A percentile compares a stretch with the other conserved stretches of the same genome.
These are phyloP conservation scores for Thielaviopsis populi DNA, from an alignment of 2,329 filamentous ascomycete species.

Conservation along the genomic window DNA sequence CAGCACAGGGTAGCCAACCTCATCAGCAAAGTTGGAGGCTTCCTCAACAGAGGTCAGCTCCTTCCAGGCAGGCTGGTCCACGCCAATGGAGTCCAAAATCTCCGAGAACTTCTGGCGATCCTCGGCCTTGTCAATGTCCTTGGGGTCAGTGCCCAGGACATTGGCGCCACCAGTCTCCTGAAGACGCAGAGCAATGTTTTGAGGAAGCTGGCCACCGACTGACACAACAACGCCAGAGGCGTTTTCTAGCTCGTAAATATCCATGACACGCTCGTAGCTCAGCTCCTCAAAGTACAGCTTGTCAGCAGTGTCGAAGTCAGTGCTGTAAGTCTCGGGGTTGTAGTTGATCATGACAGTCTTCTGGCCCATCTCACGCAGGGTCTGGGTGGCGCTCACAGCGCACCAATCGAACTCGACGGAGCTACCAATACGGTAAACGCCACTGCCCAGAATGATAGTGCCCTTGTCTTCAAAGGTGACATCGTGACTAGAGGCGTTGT, in stretches of 20 bases:
- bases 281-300: constrained; percentile 94
- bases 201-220: constrained; percentile 87
- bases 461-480: constrained; percentile 88
- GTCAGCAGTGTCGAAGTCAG: constrained; percentile 80
- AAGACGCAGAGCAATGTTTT: constrained; percentile 90
- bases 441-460: constrained; percentile 75
- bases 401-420: constrained; percentile 99
- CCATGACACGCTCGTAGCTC: constrained; percentile 95
- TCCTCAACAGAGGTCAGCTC: constrained; percentile 81
- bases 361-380: constrained; percentile 72
- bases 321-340: constrained; percentile 67
- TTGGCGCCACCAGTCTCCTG: constrained; percentile 84
- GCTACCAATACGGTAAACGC: constrained; percentile 94
- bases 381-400: constrained; percentile 75
- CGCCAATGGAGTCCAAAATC: constrained; percentile 89
- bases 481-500: constrained; percentile 89
- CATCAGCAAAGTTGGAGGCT: constrained; percentile 71
- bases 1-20: constrained; percentile 84
- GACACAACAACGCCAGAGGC: constrained; percentile 83
- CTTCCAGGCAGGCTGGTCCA: constrained; percentile 97
- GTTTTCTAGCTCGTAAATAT: constrained; percentile 88
- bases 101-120: constrained; percentile 97
- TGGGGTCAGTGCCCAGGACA: constrained; percentile 80
- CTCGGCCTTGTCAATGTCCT: constrained; percentile 94
- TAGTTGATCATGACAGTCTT: constrained; percentile 98